These are phyloP conservation scores for Thelonectria rubi DNA, from an alignment of 2,329 filamentous ascomycete species.

Conservation along the genomic window DNA sequence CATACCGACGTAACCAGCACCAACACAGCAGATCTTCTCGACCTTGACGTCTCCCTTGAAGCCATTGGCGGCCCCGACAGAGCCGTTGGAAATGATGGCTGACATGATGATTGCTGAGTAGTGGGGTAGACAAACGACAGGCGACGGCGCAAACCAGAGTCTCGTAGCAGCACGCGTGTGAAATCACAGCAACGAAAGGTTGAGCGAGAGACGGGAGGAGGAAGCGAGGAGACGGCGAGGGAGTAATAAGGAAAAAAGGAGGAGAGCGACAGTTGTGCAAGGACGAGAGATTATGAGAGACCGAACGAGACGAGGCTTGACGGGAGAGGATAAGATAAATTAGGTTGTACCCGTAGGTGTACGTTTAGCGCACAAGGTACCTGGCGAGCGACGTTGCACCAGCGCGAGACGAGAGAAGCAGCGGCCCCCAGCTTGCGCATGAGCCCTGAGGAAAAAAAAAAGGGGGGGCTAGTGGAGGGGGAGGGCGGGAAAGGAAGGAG, in stretches of 20 bases:
- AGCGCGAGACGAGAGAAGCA: slow-evolving; percentile 16
- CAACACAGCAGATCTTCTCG: slow-evolving; percentile 75
- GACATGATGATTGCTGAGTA: slow-evolving; percentile 35
- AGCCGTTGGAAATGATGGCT: slow-evolving; percentile 46
- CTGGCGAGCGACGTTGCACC: slow-evolving; percentile 19
- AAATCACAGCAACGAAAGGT: slow-evolving; percentile 32
- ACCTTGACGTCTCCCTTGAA: slow-evolving; percentile 48
- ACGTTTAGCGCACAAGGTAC: slow-evolving; percentile 11
- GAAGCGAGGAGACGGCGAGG: slow-evolving; percentile 11
- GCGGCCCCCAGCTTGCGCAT: background rate
- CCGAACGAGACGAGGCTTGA: slow-evolving; percentile 17
- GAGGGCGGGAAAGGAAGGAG: slow-evolving; percentile 13
- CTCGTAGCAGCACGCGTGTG: slow-evolving; percentile 35
- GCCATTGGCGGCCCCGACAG: slow-evolving; percentile 44
- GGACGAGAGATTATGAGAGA: slow-evolving; percentile 20
- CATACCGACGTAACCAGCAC: slow-evolving; percentile 79
- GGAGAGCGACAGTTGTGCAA: slow-evolving; percentile 18
- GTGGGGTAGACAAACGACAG: slow-evolving; percentile 28
- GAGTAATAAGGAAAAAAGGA: slow-evolving; percentile 22
- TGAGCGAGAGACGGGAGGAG: slow-evolving; percentile 20
- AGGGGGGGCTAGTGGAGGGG: slow-evolving; percentile 24
- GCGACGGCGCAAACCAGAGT: slow-evolving; percentile 34
- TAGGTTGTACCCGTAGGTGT: slow-evolving; percentile 16
- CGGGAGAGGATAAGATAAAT: slow-evolving; percentile 22
- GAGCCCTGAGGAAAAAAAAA: slow-evolving; percentile 12